These are phyloP conservation scores for Kwoniella dejecticola DNA, from an alignment of 768 basidiomycete species.

Conservation along the genomic window DNA sequence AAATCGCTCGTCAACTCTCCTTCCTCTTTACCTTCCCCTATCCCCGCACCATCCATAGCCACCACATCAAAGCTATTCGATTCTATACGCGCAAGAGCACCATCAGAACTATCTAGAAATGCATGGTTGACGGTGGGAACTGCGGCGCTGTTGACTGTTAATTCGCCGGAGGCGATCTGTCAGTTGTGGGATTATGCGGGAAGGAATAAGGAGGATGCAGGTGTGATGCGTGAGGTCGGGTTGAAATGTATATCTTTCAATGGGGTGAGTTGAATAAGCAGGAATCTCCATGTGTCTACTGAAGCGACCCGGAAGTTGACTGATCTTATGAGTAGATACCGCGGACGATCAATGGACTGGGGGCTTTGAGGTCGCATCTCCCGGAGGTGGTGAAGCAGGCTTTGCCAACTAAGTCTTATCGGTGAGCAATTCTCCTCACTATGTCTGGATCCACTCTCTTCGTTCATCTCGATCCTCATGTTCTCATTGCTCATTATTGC, in stretches of 20 bases:
- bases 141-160: constrained; percentile 77
- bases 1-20: constrained; percentile 59
- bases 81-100: constrained; percentile 30
- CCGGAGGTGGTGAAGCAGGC: constrained; percentile 76
- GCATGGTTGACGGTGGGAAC: constrained; percentile 61
- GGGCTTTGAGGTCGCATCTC: constrained; percentile 71
- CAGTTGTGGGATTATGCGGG: constrained; percentile 77
- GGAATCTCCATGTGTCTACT: neutral
- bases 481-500: neutral
- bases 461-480: neutral
- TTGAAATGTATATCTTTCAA: constrained; percentile 82
- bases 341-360: constrained; percentile 79
- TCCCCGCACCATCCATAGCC: constrained; percentile 68
- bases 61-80: constrained; percentile 57
- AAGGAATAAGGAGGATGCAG: constrained; percentile 16
- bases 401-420: constrained; percentile 67
- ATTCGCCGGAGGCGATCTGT: constrained; percentile 75
- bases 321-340: constrained; percentile 32
- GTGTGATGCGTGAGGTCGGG: constrained; percentile 80
- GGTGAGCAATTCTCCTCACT: constrained; percentile 59
- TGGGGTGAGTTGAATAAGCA: constrained; percentile 24
- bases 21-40: constrained; percentile 61
- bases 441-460: neutral
- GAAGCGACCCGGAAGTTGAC: constrained; percentile 31
- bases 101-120: constrained; percentile 23